Conservation (phyloP, 306 rosid genomes). For the Malus sieversii region DNA sequence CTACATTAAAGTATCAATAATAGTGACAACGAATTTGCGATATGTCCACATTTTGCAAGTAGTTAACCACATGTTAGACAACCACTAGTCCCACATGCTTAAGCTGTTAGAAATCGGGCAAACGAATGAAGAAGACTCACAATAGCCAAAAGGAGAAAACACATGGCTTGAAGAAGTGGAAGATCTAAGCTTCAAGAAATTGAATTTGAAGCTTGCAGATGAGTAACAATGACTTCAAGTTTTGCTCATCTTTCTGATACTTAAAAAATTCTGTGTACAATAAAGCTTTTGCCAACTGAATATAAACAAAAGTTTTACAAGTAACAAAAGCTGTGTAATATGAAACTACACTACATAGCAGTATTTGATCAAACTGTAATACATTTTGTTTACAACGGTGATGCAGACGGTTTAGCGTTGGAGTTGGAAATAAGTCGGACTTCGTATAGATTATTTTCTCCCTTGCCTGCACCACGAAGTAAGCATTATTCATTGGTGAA, state of each 20-base stretch:
- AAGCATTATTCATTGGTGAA: background rate
- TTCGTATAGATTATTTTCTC: slow-evolving; percentile 61
- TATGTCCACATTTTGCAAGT: background rate
- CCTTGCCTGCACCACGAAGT: slow-evolving; percentile 49
- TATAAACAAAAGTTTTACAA: slow-evolving; percentile 30
- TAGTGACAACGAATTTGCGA: background rate
- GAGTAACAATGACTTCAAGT: background rate
- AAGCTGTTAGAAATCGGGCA: too few species aligned
- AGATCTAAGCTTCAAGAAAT: too few species aligned
- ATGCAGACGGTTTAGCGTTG: slow-evolving; percentile 31
- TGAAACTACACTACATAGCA: slow-evolving; percentile 21
- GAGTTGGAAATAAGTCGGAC: slow-evolving; percentile 77
- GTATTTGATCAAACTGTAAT: slow-evolving; percentile 18
- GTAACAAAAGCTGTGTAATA: slow-evolving; percentile 25
- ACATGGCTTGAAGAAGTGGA: background rate
- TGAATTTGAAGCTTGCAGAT: background rate
- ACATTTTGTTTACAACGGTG: slow-evolving; percentile 22
- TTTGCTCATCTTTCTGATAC: background rate
- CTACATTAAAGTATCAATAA: too few species aligned
- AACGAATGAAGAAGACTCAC: too few species aligned
- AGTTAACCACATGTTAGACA: background rate
- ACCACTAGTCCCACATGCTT: background rate
- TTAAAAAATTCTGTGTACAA: slow-evolving; percentile 32
- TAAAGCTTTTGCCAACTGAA: slow-evolving; percentile 18
- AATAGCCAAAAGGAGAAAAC: too few species aligned